Percentiles rank a stretch among this genome's conserved stretches.
Conservation (phyloP, 192 early-diverging fungal species). For the Phycomyces nitens region DNA sequence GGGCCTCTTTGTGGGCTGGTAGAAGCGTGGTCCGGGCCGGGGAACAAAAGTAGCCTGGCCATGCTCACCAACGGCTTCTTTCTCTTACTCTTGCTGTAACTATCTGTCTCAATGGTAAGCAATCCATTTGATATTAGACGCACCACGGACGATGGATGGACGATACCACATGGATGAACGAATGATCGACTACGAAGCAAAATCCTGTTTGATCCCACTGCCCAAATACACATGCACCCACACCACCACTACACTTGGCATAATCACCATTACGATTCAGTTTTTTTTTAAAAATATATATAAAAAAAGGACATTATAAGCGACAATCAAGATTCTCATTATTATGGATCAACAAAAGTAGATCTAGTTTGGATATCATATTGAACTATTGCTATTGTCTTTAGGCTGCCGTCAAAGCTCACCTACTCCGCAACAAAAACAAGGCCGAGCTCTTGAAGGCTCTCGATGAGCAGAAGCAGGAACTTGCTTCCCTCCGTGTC, state of each 20-base stretch:
- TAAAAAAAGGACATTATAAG: too few relatives aligned
- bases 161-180: too few relatives aligned
- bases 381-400: not conserved
- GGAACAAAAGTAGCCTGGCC: conserved; percentile 11
- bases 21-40: not conserved
- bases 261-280: too few relatives aligned
- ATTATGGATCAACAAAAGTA: too few relatives aligned
- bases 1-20: not conserved
- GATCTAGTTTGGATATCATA: too few relatives aligned
- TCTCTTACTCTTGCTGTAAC: conserved; percentile 12
- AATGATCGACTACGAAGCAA: not conserved
- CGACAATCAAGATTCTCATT: too few relatives aligned
- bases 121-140: not conserved
- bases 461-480: conserved; percentile 92
- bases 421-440: conserved; percentile 91
- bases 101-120: conserved; percentile 9
- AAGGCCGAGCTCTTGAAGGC: conserved; percentile 89
- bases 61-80: not conserved
- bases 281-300: too few relatives aligned
- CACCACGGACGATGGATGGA: too few relatives aligned
- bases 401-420: conserved; percentile 86
- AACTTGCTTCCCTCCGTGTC: conserved; percentile 91
- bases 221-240: too few relatives aligned
- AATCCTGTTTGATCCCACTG: not conserved
- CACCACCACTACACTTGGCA: too few relatives aligned